These are phyloP conservation scores for Daldinia bambusicola DNA, from an alignment of 495 filamentous ascomycete species.

Conservation along the genomic window DNA sequence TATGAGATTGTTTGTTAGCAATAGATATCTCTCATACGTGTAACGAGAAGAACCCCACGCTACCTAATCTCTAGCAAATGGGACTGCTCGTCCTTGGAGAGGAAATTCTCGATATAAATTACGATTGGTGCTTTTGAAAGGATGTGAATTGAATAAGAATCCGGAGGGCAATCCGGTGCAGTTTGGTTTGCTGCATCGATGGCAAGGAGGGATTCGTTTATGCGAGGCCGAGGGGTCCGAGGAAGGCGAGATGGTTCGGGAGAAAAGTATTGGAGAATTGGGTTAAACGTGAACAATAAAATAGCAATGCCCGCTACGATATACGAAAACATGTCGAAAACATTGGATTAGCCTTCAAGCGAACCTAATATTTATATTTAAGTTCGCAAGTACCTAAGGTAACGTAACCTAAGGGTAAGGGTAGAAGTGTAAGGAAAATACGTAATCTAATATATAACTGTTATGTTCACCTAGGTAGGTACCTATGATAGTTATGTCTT, in stretches of 20 bases:
- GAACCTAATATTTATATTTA: background rate
- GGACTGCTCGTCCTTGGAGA: slow-evolving; percentile 48
- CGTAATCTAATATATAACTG: background rate
- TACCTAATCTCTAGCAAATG: slow-evolving; percentile 60
- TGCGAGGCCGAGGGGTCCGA: slow-evolving; percentile 52
- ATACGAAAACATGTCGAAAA: slow-evolving; percentile 47
- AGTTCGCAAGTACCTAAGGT: no score
- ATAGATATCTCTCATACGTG: background rate
- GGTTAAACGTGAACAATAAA: slow-evolving; percentile 42
- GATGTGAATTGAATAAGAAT: slow-evolving; percentile 54
- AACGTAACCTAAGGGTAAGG: background rate
- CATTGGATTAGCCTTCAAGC: slow-evolving; percentile 1
- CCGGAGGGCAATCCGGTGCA: slow-evolving; percentile 43
- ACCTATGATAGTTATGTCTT: background rate
- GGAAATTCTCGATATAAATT: slow-evolving; percentile 59
- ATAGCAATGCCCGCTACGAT: slow-evolving; percentile 43
- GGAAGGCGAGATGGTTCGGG: slow-evolving; percentile 40
- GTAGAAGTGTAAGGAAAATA: no score
- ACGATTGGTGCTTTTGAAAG: slow-evolving; percentile 57
- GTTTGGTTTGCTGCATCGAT: slow-evolving; percentile 50
- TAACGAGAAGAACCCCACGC: background rate
- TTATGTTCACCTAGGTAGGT: background rate
- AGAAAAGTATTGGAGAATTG: slow-evolving; percentile 37
- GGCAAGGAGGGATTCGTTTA: slow-evolving; percentile 57
- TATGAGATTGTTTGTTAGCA: slow-evolving; percentile 28